Evolutionary conservation across 495 filamentous ascomycete species (phyloP), one percentile per base, ranked within the genome.

Genomic region (Neurospora cerealis): DNA sequence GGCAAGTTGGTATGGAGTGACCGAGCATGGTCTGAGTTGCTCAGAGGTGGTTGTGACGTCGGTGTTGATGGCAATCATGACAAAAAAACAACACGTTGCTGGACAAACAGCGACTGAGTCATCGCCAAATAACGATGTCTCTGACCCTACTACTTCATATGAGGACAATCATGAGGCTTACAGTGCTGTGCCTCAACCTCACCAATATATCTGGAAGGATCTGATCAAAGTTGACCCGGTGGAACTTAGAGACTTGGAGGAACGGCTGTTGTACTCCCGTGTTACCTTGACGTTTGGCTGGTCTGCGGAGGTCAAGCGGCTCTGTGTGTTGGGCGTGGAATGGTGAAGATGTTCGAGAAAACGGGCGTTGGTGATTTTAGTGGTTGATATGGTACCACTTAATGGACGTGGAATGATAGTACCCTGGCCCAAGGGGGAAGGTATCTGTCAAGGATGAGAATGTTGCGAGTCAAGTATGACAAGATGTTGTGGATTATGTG

Each of bases 231-330:
- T 86, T 28, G 79, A 74, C 13, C 76, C 70, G 73, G 74, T 82
- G n/a, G 79, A 79, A 34, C 77, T 88, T 13, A 79, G 81, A 74
- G 81, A 81, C 69, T 76, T 89, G 28, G 86, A 89, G 73, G 82
- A 86, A 70, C 75, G 83, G 32, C 46, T 90, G 73, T 73, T 86
- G 71, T 89, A 84, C 74, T 78, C 83, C 66, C 82, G 88, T 17
- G 72, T 88, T n/a, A 88, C 85, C 13, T 69, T 90, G 44, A 80
- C 85, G 10, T 88, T 90, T 77, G 87, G 87, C 1, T 89, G 86
- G 86, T 82, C 80, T 10, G 78, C 81, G 36, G 79, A 75, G 15
- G 79, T 86, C 6, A 86, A 83, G 41, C 82, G 85, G 73, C 72
- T 89, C 42, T 85, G 82, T 54, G 80, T 88, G 70, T 77, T 87